Conservation (phyloP, 805 yeast species). For the Teunomyces pallodes region DNA sequence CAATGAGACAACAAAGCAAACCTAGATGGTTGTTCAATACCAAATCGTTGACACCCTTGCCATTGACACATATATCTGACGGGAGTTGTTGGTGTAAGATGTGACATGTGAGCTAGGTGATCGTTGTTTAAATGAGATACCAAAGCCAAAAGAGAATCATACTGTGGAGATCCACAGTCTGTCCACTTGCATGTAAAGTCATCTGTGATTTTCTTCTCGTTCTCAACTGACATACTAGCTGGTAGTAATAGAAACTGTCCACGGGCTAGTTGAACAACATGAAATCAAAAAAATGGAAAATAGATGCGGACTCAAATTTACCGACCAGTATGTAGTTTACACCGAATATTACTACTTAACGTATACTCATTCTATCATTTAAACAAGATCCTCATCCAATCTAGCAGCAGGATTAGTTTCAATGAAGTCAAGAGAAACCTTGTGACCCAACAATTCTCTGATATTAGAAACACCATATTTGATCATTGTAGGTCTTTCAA, state of each 20-base stretch:
- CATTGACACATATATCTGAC: slow-evolving; percentile 55
- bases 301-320: neutral
- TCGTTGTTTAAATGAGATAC: slow-evolving; percentile 31
- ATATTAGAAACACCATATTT: slow-evolving; percentile 94
- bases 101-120: slow-evolving; percentile 23
- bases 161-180: slow-evolving; percentile 22
- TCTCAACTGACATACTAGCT: neutral
- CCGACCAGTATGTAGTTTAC: neutral
- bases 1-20: slow-evolving; percentile 62
- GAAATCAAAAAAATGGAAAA: neutral
- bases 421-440: slow-evolving; percentile 89
- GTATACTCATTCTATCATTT: slow-evolving; percentile 1
- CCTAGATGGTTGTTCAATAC: slow-evolving; percentile 50
- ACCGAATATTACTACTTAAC: slow-evolving; percentile 2
- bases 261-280: neutral
- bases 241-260: neutral
- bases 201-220: neutral
- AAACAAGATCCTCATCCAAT: slow-evolving; percentile 58
- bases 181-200: slow-evolving; percentile 31
- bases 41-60: slow-evolving; percentile 55
- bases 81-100: slow-evolving; percentile 18
- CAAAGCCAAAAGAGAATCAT: slow-evolving; percentile 16
- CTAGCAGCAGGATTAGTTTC: slow-evolving; percentile 98
- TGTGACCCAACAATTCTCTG: slow-evolving; percentile 95
- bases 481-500: slow-evolving; percentile 99